A percentile compares a stretch with the other conserved stretches of the same genome.
These are phyloP conservation scores for Cutaneotrichosporon cavernicola DNA, from an alignment of 1,284 basidiomycete genomes.

Conservation along the genomic window DNA sequence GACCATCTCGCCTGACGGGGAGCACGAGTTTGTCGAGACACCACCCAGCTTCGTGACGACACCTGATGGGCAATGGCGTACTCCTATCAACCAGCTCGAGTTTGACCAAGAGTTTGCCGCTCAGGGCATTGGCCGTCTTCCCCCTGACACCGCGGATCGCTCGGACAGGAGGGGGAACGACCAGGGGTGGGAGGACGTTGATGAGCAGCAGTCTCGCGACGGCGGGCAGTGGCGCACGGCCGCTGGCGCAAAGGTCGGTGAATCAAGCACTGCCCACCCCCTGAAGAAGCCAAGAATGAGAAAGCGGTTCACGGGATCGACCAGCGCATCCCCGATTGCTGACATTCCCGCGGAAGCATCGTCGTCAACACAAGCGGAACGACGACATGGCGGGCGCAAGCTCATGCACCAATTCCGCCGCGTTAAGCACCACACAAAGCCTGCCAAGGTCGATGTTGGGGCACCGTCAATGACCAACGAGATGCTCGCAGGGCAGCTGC, in stretches of 20 bases:
- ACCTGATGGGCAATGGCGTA: constrained; percentile 4
- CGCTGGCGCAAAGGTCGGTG: not conserved
- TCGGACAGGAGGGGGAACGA: not conserved
- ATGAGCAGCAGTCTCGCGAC: not conserved
- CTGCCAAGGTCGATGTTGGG: not conserved
- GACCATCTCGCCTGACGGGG: constrained; percentile 39
- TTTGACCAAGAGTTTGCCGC: not conserved
- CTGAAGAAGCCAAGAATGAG: not conserved
- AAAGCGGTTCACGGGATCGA: constrained; percentile 4
- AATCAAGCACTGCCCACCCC: not conserved
- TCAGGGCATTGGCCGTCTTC: not conserved
- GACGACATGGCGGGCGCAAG: constrained; percentile 2
- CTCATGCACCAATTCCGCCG: constrained; percentile 10
- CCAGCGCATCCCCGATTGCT: not conserved
- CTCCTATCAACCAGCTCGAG: not conserved
- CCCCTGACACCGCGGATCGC: not conserved
- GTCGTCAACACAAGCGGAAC: not conserved
- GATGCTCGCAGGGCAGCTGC: constrained; percentile 75
- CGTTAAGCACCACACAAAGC: not conserved
- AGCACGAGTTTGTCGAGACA: constrained; percentile 35
- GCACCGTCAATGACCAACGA: constrained; percentile 78
- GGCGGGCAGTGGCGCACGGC: constrained; percentile 7
- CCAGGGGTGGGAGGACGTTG: not conserved
- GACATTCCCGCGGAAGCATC: not conserved
- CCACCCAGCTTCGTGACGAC: not conserved